These are phyloP conservation scores for Ascochyta pisi DNA, from an alignment of 2,329 filamentous ascomycete species.

Conservation along the genomic window DNA sequence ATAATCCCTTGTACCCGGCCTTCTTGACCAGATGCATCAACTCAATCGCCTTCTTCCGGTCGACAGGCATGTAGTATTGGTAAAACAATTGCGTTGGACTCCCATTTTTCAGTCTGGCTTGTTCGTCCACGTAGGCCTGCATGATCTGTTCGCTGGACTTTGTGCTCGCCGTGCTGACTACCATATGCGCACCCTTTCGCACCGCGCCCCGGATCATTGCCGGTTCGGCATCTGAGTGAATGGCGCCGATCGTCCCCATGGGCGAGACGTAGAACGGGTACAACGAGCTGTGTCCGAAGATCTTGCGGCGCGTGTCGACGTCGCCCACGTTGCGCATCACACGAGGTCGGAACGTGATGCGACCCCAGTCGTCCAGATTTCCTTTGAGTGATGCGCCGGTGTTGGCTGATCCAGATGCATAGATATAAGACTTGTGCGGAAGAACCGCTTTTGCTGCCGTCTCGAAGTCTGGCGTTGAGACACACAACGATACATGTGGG, in stretches of 20 bases:
- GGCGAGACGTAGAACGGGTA: conserved; percentile 52
- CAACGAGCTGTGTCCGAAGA: conserved; percentile 43
- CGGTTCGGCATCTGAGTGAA: conserved; percentile 46
- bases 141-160: conserved; percentile 44
- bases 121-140: conserved; percentile 37
- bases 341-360: conserved; percentile 45
- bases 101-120: conserved; percentile 28
- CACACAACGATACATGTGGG: conserved; percentile 40
- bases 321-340: conserved; percentile 47
- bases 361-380: conserved; percentile 46
- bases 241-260: conserved; percentile 47
- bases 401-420: conserved; percentile 46
- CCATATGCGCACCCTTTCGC: conserved; percentile 44
- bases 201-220: conserved; percentile 47
- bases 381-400: conserved; percentile 38
- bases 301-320: conserved; percentile 38
- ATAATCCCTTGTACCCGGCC: conserved; percentile 44
- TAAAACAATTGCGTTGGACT: conserved; percentile 44
- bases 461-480: conserved; percentile 44
- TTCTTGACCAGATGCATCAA: conserved; percentile 42
- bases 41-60: conserved; percentile 40
- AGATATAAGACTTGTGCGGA: conserved; percentile 43
- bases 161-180: conserved; percentile 46
- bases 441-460: conserved; percentile 40
- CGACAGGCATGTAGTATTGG: conserved; percentile 48